Base-by-base conservation (phyloP, 345 rosid genomes). In the Cardamine chenopodiifolia region DNA sequence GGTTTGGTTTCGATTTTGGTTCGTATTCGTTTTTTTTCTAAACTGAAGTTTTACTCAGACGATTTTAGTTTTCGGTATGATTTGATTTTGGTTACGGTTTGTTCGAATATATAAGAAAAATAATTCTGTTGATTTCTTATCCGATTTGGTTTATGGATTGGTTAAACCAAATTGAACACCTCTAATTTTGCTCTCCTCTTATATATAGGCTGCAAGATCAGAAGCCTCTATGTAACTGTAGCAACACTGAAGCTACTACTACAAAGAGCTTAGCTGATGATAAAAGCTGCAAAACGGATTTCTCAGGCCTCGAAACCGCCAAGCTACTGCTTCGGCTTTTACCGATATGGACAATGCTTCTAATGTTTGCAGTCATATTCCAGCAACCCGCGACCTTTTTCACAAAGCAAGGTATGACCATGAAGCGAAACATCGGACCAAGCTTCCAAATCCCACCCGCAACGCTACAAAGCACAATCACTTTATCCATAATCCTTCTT, bases 311-410 rank as follows among this genome's bases (percentile, higher is more conserved):
- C 0, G 74, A 81, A 78, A 94, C 87, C 62, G 68, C 75, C 0
- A 87, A 78, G 76, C 71, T 83, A 40, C 63, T 91, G 3, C 62
- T 85, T 13, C 78, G 90, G 63, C 84, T 94, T 34, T 45, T 94
- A 67, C 98, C 98, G 1, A 87, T 94, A 23, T 94, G 98, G 98
- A 81, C 88, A 49, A 87, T 85, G 89, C 97, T 94, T 22, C 86
- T 94, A 2, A 85, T 85, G 85, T 94, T 91, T 64, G 98, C 98
- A 0, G 92, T 94, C 39, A 87, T 94, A 70, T 94, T 91, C 80
- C 93, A 89, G 37, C 98, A 85, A 62, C 98, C 97, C 0, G 84
- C 89, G 0, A 94, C 98, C 1, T 94, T 94, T 71, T 94, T 94
- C 56, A 91, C 97, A 7, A 94, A 91, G 70, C 98, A 94, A 76